phyloP scores from a whole-genome alignment of 139 green algal species.

The Micractinium sp. region DNA sequence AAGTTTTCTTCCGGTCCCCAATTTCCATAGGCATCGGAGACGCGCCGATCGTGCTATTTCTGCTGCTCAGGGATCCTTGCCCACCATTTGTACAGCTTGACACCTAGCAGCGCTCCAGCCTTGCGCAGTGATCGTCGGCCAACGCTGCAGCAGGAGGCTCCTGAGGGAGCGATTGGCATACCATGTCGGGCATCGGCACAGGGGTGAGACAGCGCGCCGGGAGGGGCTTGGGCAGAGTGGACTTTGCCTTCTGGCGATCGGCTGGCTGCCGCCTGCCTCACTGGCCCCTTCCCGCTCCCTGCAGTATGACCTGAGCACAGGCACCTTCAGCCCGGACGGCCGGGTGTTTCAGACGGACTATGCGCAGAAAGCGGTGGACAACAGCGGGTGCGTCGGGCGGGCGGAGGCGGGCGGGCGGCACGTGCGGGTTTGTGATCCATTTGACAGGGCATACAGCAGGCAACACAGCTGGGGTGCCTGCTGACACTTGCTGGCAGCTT shows the following conservation, averaged over 20 bases:
- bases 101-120: no score
- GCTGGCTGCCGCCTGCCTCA: neutral
- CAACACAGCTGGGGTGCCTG: neutral
- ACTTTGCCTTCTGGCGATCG: neutral
- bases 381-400: constrained; percentile 79
- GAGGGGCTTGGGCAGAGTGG: neutral
- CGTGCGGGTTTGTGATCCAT: neutral
- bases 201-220: constrained; percentile 58
- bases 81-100: no score
- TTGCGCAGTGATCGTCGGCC: neutral
- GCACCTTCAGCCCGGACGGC: constrained; percentile 97
- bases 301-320: constrained; percentile 96
- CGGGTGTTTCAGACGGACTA: constrained; percentile 99
- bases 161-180: neutral
- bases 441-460: neutral
- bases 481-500: neutral
- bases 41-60: no score
- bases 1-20: no score
- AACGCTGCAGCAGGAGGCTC: neutral
- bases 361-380: constrained; percentile 98
- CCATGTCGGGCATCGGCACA: constrained; percentile 86
- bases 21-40: no score
- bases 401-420: neutral
- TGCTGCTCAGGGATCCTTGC: no score
- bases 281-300: neutral